Percentiles rank a stretch among this genome's conserved stretches.
Evolutionary conservation across 1,139 yeast genomes (phyloP).

Genomic region (Pichiaceae sp.): DNA sequence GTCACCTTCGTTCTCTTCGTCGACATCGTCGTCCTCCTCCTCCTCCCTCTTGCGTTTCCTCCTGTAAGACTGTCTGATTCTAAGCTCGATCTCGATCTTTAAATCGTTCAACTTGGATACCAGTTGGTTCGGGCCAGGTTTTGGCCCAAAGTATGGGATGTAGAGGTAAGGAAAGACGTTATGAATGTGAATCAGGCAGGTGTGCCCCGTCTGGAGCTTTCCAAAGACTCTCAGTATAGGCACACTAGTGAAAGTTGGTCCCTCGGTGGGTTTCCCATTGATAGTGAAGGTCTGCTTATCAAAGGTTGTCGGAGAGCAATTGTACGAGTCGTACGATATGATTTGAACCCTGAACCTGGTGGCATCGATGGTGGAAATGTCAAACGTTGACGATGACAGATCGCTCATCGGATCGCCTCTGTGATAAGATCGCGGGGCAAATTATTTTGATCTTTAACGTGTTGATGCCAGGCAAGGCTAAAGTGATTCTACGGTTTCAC

Average conservation of each 20-base stretch:
- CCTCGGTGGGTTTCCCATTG: conserved; percentile 11
- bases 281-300: conserved; percentile 28
- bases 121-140: conserved; percentile 16
- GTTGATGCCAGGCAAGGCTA: background rate
- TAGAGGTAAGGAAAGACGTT: conserved; percentile 78
- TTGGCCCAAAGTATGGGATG: conserved; percentile 42
- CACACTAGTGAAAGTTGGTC: conserved; percentile 34
- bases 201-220: conserved; percentile 44
- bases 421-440: background rate
- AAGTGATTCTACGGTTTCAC: background rate
- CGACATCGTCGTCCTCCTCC: conserved; percentile 7
- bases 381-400: conserved; percentile 8
- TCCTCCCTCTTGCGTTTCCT: conserved; percentile 3
- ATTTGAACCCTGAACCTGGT: conserved; percentile 34
- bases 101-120: conserved; percentile 22
- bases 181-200: conserved; percentile 65
- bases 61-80: conserved; percentile 18
- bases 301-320: conserved; percentile 33
- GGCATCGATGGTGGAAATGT: conserved; percentile 6
- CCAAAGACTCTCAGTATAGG: conserved; percentile 81
- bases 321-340: conserved; percentile 59
- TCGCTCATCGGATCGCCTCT: background rate
- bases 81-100: conserved; percentile 22
- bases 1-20: background rate
- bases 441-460: background rate